Conservation (phyloP, 306 rosid species). For the Pterocarpus macrocarpus region DNA sequence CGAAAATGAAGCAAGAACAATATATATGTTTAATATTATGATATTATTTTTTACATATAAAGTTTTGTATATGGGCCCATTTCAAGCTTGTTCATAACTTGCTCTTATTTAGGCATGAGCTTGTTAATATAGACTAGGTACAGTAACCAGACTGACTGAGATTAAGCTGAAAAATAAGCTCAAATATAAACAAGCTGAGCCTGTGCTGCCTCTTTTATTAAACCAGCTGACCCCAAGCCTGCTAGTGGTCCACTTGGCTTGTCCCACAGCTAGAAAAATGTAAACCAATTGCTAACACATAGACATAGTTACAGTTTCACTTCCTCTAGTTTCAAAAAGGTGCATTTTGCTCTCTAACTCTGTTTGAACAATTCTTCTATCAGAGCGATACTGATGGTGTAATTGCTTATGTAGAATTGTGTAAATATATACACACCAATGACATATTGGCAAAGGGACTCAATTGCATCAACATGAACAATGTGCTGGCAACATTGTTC, state of each 20-base stretch:
- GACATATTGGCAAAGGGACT: background rate
- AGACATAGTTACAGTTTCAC: constrained; percentile 18
- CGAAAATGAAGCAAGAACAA: no score
- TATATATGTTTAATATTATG: no score
- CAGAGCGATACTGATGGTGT: background rate
- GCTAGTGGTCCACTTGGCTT: no score
- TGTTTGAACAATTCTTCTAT: background rate
- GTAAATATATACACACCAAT: background rate
- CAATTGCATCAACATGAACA: constrained; percentile 2
- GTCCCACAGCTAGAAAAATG: background rate
- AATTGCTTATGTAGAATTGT: background rate
- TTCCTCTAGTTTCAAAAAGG: constrained; percentile 17
- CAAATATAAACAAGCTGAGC: background rate
- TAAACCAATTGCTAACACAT: background rate
- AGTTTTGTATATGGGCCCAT: background rate
- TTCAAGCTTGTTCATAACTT: constrained; percentile 21
- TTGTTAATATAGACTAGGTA: background rate
- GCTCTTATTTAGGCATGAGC: background rate
- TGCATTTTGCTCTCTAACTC: background rate
- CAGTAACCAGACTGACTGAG: background rate
- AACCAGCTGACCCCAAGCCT: background rate
- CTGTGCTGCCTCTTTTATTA: background rate
- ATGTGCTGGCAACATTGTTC: constrained; percentile 1
- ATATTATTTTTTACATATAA: background rate
- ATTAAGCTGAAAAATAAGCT: background rate